Evolutionary conservation across 176 grass and related monocot genomes (phyloP), one percentile per base, ranked within the genome.

Genomic region (Oryza rufipogon): DNA sequence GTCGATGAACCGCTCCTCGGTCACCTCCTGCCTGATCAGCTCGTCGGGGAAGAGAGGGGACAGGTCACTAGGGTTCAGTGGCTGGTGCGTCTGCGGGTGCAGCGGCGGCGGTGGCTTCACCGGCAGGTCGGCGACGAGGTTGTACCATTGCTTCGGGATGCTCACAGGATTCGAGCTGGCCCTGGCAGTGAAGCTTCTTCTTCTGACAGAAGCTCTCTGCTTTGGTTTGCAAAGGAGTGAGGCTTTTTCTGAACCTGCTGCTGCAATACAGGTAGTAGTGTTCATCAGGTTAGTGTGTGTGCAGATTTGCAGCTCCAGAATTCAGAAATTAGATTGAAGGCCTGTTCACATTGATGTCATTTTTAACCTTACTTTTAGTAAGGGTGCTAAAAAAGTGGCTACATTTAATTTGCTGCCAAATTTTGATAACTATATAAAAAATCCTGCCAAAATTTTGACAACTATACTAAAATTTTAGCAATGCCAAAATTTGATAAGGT

Each of bases 141-240:
- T 98, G 79, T 98, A 95, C 96, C 96, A 98, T 48, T 93, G 87
- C n/a, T 91, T 95, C 9, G 96, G 96, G 84, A 98, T 92, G 79
- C 91, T 92, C 52, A 95, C 71, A 22, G n/a, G 32, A 44, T 38
- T 75, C 23, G 77, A 78, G 67, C 83, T 51, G 38, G 81, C 85
- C 85, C 87, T 85, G 5, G 60, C 44, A n/a, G 45, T 30, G 63
- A 86, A 56, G 11, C 56, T 60, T 47, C 80, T 48, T 60, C 69
- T 70, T 1, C 13, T 9, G 46, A 17, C 78, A 5, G 66, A 20
- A 0, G 41, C 58, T 34, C 84, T 73, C 34, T 39, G 7, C n/a
- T 30, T 86, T 0, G 68, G 68, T 42, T 56, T 7, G 74, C 74
- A 0, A 5, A 17, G 39, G 3, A 17, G 39, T 0, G 80, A 64